These are phyloP conservation scores for Zoysia matrella DNA, from an alignment of 202 grass and related monocot genomes.

Conservation along the genomic window DNA sequence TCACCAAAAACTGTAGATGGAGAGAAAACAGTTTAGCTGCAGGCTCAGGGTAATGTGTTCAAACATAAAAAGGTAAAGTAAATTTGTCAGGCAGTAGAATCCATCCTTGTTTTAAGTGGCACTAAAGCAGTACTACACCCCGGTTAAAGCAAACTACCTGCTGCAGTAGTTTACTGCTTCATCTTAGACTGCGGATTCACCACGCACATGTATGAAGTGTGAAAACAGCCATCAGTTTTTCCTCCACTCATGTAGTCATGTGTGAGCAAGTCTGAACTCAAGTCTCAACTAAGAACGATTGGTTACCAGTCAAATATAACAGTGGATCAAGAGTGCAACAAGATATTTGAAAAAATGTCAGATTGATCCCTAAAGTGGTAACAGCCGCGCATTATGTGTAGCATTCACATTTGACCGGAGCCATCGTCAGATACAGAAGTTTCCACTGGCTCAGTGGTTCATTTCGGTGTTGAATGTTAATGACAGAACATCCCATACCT, in stretches of 20 bases:
- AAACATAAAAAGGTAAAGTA: slow-evolving; percentile 25
- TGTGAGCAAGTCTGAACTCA: slow-evolving; percentile 49
- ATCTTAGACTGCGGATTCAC: slow-evolving; percentile 33
- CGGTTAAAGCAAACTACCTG: background rate
- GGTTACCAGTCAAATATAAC: slow-evolving; percentile 19
- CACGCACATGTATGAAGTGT: slow-evolving; percentile 9
- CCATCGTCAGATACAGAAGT: slow-evolving; percentile 14
- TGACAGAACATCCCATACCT: background rate
- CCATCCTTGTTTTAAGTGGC: slow-evolving; percentile 48
- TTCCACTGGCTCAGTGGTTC: background rate
- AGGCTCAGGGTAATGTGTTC: background rate
- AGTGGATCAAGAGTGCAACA: slow-evolving; percentile 18
- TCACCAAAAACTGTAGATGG: slow-evolving; percentile 48
- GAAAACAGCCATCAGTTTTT: slow-evolving; percentile 24
- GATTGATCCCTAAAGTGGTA: slow-evolving; percentile 41
- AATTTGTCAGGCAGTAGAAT: slow-evolving; percentile 28
- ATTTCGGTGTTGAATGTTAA: background rate
- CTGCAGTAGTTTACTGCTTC: background rate
- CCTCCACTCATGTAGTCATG: background rate
- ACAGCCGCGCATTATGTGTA: slow-evolving; percentile 29
- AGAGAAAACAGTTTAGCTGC: background rate
- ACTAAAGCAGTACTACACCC: background rate
- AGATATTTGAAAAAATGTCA: slow-evolving; percentile 31
- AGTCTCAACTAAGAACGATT: slow-evolving; percentile 1
- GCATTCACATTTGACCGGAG: slow-evolving; percentile 40